Evolutionary conservation across 306 rosid genomes (phyloP).

Genomic region (Psophocarpus tetragonolobus): DNA sequence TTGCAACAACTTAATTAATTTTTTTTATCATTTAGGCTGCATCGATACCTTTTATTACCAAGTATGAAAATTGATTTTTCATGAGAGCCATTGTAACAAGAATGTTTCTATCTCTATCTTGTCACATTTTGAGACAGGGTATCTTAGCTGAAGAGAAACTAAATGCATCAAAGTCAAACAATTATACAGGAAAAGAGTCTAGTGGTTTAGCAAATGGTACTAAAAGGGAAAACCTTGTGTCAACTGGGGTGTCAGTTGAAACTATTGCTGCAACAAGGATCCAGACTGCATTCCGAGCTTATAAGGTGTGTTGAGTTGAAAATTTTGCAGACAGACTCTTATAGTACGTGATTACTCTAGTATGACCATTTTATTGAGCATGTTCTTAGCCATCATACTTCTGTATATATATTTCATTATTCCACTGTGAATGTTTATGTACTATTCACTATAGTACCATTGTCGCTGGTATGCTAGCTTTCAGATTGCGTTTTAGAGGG

Average conservation of each 20-base stretch:
- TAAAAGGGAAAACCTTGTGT: slow-evolving; percentile 44
- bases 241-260: slow-evolving; percentile 67
- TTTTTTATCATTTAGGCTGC: slow-evolving; percentile 14
- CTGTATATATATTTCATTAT: neutral
- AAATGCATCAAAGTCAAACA: slow-evolving; percentile 46
- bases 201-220: slow-evolving; percentile 41
- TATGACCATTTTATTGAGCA: slow-evolving; percentile 1
- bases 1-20: neutral
- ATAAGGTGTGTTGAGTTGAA: slow-evolving; percentile 51
- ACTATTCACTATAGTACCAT: neutral
- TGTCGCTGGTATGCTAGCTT: slow-evolving; percentile 15
- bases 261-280: slow-evolving; percentile 79
- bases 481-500: slow-evolving; percentile 8
- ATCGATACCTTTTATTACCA: slow-evolving; percentile 10
- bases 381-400: slow-evolving; percentile 1
- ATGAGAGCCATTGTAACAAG: slow-evolving; percentile 20
- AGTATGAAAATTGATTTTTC: slow-evolving; percentile 26
- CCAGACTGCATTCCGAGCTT: slow-evolving; percentile 90
- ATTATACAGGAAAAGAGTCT: slow-evolving; percentile 40
- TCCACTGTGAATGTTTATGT: neutral
- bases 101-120: slow-evolving; percentile 23
- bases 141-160: slow-evolving; percentile 46
- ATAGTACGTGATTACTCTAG: slow-evolving; percentile 8
- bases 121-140: slow-evolving; percentile 47
- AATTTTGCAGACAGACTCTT: slow-evolving; percentile 12